Evolutionary conservation across 1,139 yeast species (phyloP).

Genomic region (Yamadazyma membranifaciens): DNA sequence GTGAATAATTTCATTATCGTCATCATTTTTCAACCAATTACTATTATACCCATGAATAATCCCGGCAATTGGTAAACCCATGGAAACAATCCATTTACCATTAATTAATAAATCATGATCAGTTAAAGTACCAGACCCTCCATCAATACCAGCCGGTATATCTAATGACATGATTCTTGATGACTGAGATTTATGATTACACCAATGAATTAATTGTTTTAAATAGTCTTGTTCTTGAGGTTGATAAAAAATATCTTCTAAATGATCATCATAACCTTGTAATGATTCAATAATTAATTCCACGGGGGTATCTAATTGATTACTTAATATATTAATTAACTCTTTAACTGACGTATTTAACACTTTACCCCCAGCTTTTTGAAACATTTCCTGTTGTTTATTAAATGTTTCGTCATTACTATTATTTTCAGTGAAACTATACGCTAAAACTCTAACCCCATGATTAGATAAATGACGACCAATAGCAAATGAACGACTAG

Average conservation of each 20-base stretch:
- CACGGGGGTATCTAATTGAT: slow-evolving; percentile 66
- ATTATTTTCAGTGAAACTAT: slow-evolving; percentile 38
- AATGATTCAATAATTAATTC: slow-evolving; percentile 79
- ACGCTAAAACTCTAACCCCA: slow-evolving; percentile 67
- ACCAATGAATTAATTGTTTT: slow-evolving; percentile 48
- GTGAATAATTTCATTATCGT: slow-evolving; percentile 44
- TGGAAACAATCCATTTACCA: slow-evolving; percentile 59
- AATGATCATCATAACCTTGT: slow-evolving; percentile 76
- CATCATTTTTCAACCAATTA: slow-evolving; percentile 24
- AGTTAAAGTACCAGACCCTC: slow-evolving; percentile 68
- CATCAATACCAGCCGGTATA: slow-evolving; percentile 81
- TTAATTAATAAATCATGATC: slow-evolving; percentile 30
- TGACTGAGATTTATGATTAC: slow-evolving; percentile 50
- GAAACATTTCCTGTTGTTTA: slow-evolving; percentile 54
- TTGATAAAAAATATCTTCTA: slow-evolving; percentile 48
- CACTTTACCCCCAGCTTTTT: slow-evolving; percentile 45
- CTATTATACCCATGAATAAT: slow-evolving; percentile 58
- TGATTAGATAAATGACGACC: slow-evolving; percentile 80
- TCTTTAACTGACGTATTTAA: slow-evolving; percentile 32
- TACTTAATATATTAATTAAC: slow-evolving; percentile 30
- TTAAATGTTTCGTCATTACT: slow-evolving; percentile 30
- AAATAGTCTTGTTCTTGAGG: slow-evolving; percentile 47
- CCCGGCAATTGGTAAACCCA: slow-evolving; percentile 75
- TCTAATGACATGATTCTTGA: slow-evolving; percentile 68
- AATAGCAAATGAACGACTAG: slow-evolving; percentile 72